Percentiles rank a stretch among this genome's conserved stretches.
Evolutionary conservation across 1,139 yeast species (phyloP).

Genomic region (Diutina rugosa): DNA sequence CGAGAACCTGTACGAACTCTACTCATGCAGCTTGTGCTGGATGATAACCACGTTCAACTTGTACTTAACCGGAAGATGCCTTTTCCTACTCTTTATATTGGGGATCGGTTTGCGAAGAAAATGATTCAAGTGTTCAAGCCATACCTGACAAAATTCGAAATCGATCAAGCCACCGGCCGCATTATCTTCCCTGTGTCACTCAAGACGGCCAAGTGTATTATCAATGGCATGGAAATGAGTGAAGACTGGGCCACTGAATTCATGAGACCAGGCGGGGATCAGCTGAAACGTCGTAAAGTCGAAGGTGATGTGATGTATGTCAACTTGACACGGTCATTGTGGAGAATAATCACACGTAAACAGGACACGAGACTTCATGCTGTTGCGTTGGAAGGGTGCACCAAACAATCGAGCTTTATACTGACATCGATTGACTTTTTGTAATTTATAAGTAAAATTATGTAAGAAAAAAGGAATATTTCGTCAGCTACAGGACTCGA

Average conservation of each 20-base stretch:
- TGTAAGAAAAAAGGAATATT: not conserved
- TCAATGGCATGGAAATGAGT: constrained; percentile 26
- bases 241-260: constrained; percentile 21
- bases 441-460: constrained; percentile 4
- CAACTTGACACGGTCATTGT: constrained; percentile 17
- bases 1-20: constrained; percentile 32
- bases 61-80: constrained; percentile 16
- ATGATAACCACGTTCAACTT: constrained; percentile 9
- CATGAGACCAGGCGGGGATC: constrained; percentile 4
- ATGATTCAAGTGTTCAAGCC: constrained; percentile 16
- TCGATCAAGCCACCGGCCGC: constrained; percentile 10
- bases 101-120: constrained; percentile 13
- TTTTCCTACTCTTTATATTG: constrained; percentile 15
- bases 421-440: constrained; percentile 12
- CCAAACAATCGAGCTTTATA: constrained; percentile 12
- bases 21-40: constrained; percentile 39
- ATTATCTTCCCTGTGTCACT: constrained; percentile 15
- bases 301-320: constrained; percentile 26
- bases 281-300: constrained; percentile 3
- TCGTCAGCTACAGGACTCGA: constrained; percentile 2
- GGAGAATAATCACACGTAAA: constrained; percentile 19
- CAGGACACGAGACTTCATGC: constrained; percentile 15
- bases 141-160: constrained; percentile 11
- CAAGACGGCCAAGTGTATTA: constrained; percentile 15
- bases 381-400: constrained; percentile 18